These are phyloP conservation scores for Acanthamoeba royreba DNA, from an alignment of 208 protist genomes.

Conservation along the genomic window DNA sequence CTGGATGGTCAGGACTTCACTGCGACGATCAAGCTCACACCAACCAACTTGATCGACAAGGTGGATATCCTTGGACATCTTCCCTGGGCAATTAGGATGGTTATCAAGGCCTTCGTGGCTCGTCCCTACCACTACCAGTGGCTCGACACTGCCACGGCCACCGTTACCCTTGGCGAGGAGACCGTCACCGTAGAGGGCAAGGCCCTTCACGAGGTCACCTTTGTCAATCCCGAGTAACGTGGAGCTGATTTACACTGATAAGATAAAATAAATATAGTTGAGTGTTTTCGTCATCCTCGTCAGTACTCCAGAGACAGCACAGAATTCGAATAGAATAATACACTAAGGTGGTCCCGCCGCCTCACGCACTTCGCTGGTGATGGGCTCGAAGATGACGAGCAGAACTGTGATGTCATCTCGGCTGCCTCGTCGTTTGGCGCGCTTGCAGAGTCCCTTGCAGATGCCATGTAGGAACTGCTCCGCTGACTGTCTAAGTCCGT, in stretches of 20 bases:
- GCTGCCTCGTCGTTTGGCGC: constrained; percentile 6
- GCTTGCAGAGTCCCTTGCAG: not conserved
- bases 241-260: too few relatives aligned
- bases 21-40: constrained; percentile 26
- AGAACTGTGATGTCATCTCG: constrained; percentile 39
- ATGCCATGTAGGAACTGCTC: not conserved
- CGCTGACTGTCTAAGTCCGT: not conserved
- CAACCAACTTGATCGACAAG: constrained; percentile 40
- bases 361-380: not conserved
- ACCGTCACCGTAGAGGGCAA: not conserved
- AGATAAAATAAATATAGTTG: not conserved
- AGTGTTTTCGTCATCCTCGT: not conserved
- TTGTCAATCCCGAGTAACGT: constrained; percentile 38
- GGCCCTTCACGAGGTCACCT: constrained; percentile 42
- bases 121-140: constrained; percentile 45
- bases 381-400: not conserved
- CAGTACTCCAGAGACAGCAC: not conserved
- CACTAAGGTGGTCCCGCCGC: too few relatives aligned
- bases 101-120: constrained; percentile 43
- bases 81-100: constrained; percentile 17
- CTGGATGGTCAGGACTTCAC: constrained; percentile 4
- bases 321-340: too few relatives aligned
- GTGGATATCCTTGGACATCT: constrained; percentile 34
- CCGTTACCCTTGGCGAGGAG: constrained; percentile 18
- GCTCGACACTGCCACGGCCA: constrained; percentile 14